Percentiles rank a stretch among this genome's conserved stretches.
These are phyloP conservation scores for Hippophae rhamnoides DNA, from an alignment of 306 rosid genomes.

Conservation along the genomic window DNA sequence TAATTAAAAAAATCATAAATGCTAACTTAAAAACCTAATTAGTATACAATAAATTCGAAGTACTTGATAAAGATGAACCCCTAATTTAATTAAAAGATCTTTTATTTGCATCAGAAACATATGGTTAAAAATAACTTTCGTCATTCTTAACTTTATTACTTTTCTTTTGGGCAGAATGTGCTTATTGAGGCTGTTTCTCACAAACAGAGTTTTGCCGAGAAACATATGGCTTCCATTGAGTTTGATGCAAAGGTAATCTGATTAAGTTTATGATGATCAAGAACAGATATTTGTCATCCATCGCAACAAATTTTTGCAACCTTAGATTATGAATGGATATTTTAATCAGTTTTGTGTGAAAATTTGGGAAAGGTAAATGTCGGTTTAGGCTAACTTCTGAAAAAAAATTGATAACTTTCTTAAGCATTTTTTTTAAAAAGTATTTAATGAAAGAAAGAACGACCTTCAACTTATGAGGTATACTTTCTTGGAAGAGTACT, in stretches of 20 bases:
- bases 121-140: not conserved
- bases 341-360: too few species aligned
- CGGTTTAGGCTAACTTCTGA: too few species aligned
- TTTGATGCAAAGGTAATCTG: conserved; percentile 69
- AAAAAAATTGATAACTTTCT: too few species aligned
- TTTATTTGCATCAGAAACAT: not conserved
- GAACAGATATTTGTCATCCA: conserved; percentile 5
- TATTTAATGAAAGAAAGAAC: not conserved
- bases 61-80: too few species aligned
- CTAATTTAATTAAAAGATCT: not conserved
- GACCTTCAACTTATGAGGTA: not conserved
- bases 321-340: not conserved
- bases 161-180: conserved; percentile 39
- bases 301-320: not conserved
- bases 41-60: too few species aligned
- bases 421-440: not conserved
- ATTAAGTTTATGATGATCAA: conserved; percentile 1
- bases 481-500: not conserved
- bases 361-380: too few species aligned
- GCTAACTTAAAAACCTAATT: too few species aligned
- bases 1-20: too few species aligned
- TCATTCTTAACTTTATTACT: conserved; percentile 7
- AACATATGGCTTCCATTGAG: conserved; percentile 56
- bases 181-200: conserved; percentile 55
- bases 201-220: conserved; percentile 38